These are phyloP conservation scores for Saccharomyces hybrid DNA, from an alignment of 1,139 yeast species.

Conservation along the genomic window DNA sequence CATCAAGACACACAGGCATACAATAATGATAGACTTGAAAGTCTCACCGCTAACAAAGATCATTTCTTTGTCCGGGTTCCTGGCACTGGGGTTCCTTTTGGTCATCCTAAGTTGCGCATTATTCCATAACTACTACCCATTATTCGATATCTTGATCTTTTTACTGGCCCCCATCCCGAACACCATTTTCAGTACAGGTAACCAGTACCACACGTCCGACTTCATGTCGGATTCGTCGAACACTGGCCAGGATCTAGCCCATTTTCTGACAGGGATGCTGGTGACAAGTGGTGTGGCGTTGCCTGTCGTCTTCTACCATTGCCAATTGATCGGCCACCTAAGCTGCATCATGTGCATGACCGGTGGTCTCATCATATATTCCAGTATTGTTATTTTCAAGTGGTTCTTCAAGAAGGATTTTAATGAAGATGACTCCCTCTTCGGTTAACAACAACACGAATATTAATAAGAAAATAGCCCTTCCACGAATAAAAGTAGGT, in stretches of 20 bases:
- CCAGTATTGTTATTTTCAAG: conserved; percentile 60
- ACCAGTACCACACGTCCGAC: conserved; percentile 33
- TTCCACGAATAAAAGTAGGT: too few species aligned
- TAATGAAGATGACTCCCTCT: conserved; percentile 30
- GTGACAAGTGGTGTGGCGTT: conserved; percentile 62
- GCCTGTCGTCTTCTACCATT: conserved; percentile 60
- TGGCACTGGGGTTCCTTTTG: conserved; percentile 68
- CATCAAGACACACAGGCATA: neutral
- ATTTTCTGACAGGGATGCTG: conserved; percentile 56
- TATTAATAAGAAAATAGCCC: too few species aligned
- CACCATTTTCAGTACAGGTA: conserved; percentile 38
- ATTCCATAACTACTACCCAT: conserved; percentile 62
- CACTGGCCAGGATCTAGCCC: conserved; percentile 51
- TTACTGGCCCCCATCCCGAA: conserved; percentile 69
- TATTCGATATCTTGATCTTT: conserved; percentile 54
- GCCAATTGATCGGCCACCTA: conserved; percentile 47
- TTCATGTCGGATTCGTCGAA: conserved; percentile 59
- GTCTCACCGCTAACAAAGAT: conserved; percentile 57
- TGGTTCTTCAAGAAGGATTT: conserved; percentile 47
- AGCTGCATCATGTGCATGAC: conserved; percentile 57
- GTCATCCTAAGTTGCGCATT: conserved; percentile 68
- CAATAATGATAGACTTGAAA: conserved; percentile 20
- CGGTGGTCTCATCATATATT: conserved; percentile 69
- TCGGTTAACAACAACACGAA: conserved; percentile 14
- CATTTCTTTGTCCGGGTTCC: conserved; percentile 59